Evolutionary conservation across 768 basidiomycete genomes (phyloP).

Genomic region (Mycena crocata): DNA sequence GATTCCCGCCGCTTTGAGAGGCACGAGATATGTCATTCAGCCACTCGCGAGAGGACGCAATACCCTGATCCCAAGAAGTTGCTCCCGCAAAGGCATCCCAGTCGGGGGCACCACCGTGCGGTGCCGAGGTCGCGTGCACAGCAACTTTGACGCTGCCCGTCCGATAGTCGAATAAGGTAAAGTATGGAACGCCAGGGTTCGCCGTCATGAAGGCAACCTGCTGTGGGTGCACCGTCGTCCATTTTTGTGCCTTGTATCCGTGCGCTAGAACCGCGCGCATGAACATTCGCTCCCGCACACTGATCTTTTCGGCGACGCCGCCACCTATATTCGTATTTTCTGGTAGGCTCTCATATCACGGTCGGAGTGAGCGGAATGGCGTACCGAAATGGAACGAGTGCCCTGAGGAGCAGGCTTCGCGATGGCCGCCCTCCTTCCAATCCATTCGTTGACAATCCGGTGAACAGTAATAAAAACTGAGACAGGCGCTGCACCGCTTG

Average conservation of each 20-base stretch:
- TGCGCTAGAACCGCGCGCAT: background rate
- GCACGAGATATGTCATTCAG: background rate
- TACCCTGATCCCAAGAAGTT: background rate
- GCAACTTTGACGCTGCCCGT: background rate
- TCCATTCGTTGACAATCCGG: background rate
- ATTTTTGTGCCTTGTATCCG: conserved; percentile 1
- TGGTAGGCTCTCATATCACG: background rate
- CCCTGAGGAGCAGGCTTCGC: background rate
- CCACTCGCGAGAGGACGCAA: background rate
- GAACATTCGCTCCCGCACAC: background rate
- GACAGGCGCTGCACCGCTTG: background rate
- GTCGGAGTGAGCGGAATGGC: background rate
- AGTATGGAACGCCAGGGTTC: background rate
- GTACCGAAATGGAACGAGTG: background rate
- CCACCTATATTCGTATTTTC: background rate
- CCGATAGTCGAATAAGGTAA: background rate
- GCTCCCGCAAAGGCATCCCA: background rate
- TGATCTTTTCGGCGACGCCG: background rate
- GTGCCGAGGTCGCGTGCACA: background rate
- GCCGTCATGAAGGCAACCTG: background rate
- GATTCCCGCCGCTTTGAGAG: background rate
- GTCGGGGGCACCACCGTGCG: background rate
- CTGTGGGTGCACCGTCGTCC: background rate
- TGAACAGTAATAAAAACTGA: conserved; percentile 8
- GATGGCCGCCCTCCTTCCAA: background rate